These are phyloP conservation scores for Penicillium thymicola DNA, from an alignment of 2,329 filamentous ascomycete species.

Conservation along the genomic window DNA sequence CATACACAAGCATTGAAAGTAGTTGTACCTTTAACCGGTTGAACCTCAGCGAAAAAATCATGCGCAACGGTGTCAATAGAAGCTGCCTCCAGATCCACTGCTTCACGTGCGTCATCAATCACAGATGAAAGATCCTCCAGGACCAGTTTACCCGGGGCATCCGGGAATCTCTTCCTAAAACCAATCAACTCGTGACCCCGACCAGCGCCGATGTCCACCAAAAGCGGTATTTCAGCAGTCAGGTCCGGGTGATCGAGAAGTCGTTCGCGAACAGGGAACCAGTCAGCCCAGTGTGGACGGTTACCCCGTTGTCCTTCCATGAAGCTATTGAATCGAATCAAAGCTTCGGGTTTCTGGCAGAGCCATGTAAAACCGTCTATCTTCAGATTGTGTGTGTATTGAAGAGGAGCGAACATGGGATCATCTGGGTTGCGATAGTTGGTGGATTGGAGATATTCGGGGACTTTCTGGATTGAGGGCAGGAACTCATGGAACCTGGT, in stretches of 20 bases:
- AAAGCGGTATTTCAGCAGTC: slow-evolving; percentile 11
- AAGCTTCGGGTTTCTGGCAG: slow-evolving; percentile 16
- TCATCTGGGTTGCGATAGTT: slow-evolving; percentile 17
- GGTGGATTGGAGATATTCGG: slow-evolving; percentile 15
- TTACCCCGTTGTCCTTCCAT: slow-evolving; percentile 23
- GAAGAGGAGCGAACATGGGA: slow-evolving; percentile 11
- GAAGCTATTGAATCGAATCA: slow-evolving; percentile 24
- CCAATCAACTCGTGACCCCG: no score
- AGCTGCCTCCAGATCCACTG: no score
- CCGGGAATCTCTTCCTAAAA: no score
- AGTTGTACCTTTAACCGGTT: no score
- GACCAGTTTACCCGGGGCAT: no score
- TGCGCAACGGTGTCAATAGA: no score
- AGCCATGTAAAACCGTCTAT: slow-evolving; percentile 12
- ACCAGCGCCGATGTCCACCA: slow-evolving; percentile 23
- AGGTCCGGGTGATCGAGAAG: slow-evolving; percentile 13
- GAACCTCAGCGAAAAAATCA: no score
- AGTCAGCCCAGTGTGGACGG: slow-evolving; percentile 22
- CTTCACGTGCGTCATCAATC: no score
- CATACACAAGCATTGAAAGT: no score
- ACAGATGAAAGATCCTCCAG: no score
- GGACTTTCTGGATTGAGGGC: slow-evolving; percentile 16
- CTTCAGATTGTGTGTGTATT: slow-evolving; percentile 12
- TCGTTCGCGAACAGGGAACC: slow-evolving; percentile 21
- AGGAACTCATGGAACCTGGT: slow-evolving; percentile 22